These are phyloP conservation scores for Fonsecaea erecta DNA, from an alignment of 2,329 filamentous ascomycete genomes.

Conservation along the genomic window DNA sequence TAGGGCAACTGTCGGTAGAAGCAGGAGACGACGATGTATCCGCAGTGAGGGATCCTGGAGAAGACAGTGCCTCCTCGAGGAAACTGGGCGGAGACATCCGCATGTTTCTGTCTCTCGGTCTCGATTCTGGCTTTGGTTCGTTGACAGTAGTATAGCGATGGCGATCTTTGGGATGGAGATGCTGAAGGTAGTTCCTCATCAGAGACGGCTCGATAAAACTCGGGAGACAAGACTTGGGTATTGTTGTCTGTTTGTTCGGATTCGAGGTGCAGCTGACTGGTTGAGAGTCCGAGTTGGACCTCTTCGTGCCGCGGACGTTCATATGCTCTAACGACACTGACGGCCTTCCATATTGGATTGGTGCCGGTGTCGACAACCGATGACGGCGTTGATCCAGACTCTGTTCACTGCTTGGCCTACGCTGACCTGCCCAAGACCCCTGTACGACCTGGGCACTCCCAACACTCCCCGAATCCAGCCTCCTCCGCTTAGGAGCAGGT, in stretches of 20 bases:
- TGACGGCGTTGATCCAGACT: constrained; percentile 14
- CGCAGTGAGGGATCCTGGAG: constrained; percentile 25
- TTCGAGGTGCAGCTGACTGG: neutral
- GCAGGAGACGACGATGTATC: constrained; percentile 25
- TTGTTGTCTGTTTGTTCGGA: neutral
- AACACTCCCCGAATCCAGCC: constrained; percentile 11
- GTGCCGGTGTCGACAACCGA: constrained; percentile 14
- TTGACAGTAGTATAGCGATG: constrained; percentile 23
- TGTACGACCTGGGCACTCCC: constrained; percentile 3
- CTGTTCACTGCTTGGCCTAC: constrained; percentile 13
- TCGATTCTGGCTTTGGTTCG: constrained; percentile 12
- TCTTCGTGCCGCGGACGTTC: constrained; percentile 9
- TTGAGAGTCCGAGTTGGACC: constrained; percentile 24
- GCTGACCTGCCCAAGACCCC: neutral
- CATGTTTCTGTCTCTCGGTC: constrained; percentile 1
- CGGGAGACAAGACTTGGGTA: constrained; percentile 23
- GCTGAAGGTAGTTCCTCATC: constrained; percentile 30
- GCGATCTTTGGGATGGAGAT: constrained; percentile 32
- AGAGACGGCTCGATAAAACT: constrained; percentile 32
- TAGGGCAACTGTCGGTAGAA: constrained; percentile 20
- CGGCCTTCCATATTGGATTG: constrained; percentile 8
- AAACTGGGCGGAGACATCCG: neutral
- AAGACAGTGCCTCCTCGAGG: constrained; percentile 23
- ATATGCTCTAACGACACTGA: neutral
- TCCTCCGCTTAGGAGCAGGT: constrained; percentile 28